phyloP scores from a whole-genome alignment of 441 rosid species.

The Hura crepitans region DNA sequence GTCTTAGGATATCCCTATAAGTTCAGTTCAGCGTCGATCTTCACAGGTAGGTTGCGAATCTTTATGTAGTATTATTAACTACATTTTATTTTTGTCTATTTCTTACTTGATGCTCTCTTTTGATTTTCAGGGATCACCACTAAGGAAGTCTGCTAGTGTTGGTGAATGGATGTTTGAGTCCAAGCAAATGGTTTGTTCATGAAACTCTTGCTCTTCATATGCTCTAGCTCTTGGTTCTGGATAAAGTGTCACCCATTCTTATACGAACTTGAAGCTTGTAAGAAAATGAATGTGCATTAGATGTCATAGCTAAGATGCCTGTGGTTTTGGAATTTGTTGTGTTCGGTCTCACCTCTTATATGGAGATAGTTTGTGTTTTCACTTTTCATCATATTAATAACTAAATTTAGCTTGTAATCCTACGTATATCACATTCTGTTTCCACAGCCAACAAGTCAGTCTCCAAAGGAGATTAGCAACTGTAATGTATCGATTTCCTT shows the following conservation, averaged over 20 bases:
- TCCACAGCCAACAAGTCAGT: conserved; percentile 53
- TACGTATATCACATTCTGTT: neutral
- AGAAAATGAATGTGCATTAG: neutral
- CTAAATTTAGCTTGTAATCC: neutral
- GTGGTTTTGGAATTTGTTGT: no score
- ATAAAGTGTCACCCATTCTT: neutral
- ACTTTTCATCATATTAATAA: neutral
- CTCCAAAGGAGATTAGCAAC: conserved; percentile 52
- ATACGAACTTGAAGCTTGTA: conserved; percentile 4
- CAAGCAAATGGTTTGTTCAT: conserved; percentile 53
- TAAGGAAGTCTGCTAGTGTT: conserved; percentile 92
- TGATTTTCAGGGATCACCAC: conserved; percentile 61
- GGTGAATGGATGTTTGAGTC: conserved; percentile 83
- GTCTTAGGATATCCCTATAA: conserved; percentile 78
- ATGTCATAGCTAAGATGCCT: no score
- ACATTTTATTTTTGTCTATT: conserved; percentile 13
- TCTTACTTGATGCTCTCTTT: conserved; percentile 24
- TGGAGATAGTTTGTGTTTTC: neutral
- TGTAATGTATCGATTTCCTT: conserved; percentile 37
- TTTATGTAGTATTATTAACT: conserved; percentile 23
- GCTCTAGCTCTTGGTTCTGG: conserved; percentile 3
- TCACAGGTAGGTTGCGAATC: conserved; percentile 62
- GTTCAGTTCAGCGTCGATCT: conserved; percentile 70
- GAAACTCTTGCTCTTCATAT: conserved; percentile 8
- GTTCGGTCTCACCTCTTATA: neutral